Base-by-base conservation (phyloP, 495 filamentous ascomycete genomes). In the Pyrenula massariospora region DNA sequence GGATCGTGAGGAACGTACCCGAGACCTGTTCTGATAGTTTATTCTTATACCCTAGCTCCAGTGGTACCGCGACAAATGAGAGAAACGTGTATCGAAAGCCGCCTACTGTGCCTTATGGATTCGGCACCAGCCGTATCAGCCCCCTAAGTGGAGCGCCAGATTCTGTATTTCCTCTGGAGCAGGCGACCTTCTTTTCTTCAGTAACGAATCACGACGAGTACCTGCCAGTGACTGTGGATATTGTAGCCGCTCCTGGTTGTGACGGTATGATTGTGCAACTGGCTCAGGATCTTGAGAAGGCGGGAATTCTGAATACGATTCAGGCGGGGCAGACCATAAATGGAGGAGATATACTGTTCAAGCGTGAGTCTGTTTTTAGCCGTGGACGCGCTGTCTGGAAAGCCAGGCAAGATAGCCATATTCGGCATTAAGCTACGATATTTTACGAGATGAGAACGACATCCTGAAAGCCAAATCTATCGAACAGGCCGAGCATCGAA, bases 221-320 rank as follows among this genome's bases (percentile, higher is more conserved):
- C 25, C 58, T 85, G 31, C 83, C 83, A 1, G 82, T 87, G 0
- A 75, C 75, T 0, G 73, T 85, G 20, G 73, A 78, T 56, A 69
- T 87, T 36, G 65, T 83, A 63, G 82, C 77, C 2, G 77, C 81
- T 1, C 76, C 77, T 51, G 83, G 82, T 0, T 86, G 84, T 57
- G 84, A 87, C 67, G 71, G 76, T 0, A 70, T 86, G 66, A 63
- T 86, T 50, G 79, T 76, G 12, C 72, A 67, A 25, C 61, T 86
- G 48, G 73, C 81, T n/a, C 63, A 73, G 56, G 78, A 77, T 25
- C 56, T 87, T 22, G 65, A 73, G 0, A 60, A 62, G 25, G 70
- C 65, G 0, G 81, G 80, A 0, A 75, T 85, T 51, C 12, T 86
- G 24, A 68, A 68, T 52, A 54, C 67, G 12, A 77, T 74, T 5